phyloP scores from a whole-genome alignment of 371 early-diverging fungal genomes.

The Coemansia sp. region DNA sequence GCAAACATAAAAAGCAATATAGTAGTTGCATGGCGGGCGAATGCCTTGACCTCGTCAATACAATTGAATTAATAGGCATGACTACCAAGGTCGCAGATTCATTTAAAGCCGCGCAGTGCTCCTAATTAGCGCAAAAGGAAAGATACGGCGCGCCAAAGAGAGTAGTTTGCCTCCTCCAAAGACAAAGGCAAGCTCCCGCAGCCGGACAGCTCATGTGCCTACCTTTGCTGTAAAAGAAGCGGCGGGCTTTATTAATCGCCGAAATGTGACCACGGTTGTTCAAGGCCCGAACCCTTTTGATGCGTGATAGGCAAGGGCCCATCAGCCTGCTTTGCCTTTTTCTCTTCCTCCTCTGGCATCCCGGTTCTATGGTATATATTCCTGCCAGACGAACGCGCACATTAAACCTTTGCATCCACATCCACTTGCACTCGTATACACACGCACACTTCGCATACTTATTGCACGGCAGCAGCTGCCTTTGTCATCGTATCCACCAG shows the following conservation, averaged over 20 bases:
- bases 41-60: no score
- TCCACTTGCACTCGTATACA: neutral
- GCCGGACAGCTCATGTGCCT: neutral
- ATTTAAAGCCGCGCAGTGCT: neutral
- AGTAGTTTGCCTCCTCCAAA: neutral
- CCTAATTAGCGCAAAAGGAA: neutral
- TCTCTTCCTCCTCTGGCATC: neutral
- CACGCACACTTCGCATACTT: neutral
- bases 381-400: no score
- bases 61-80: no score
- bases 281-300: neutral
- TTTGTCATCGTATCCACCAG: neutral
- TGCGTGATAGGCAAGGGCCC: neutral
- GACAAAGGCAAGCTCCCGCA: neutral
- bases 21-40: no score
- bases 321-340: neutral
- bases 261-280: neutral
- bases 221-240: neutral
- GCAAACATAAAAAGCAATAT: no score
- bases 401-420: neutral
- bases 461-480: neutral
- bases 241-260: neutral
- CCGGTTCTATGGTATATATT: no score
- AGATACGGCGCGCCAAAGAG: neutral
- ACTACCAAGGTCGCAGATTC: neutral